Evolutionary conservation across 2,329 filamentous ascomycete species (phyloP).

Genomic region (Didymosphaeria variabile): DNA sequence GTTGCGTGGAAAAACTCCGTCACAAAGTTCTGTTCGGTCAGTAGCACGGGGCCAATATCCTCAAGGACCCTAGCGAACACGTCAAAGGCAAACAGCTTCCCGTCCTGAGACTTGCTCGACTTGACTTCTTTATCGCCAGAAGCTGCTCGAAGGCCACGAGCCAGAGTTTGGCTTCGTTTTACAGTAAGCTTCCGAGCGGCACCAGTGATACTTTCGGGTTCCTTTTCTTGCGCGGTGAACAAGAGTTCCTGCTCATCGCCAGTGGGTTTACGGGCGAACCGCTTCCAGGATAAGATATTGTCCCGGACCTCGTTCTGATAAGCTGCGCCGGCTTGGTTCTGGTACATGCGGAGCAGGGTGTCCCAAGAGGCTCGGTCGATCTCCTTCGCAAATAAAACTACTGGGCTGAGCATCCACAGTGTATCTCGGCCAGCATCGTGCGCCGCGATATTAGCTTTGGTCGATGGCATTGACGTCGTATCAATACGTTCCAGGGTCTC

Average conservation of each 20-base stretch:
- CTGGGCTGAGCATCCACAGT: slow-evolving; percentile 86
- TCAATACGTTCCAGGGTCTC: slow-evolving; percentile 64
- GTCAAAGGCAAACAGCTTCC: slow-evolving; percentile 78
- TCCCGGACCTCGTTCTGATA: slow-evolving; percentile 86
- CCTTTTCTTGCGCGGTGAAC: slow-evolving; percentile 91
- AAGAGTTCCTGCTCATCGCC: slow-evolving; percentile 83
- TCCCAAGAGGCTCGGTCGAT: slow-evolving; percentile 85
- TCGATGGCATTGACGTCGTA: slow-evolving; percentile 55
- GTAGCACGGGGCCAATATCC: slow-evolving; percentile 82
- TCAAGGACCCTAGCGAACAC: slow-evolving; percentile 82
- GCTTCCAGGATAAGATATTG: slow-evolving; percentile 80
- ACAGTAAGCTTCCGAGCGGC: slow-evolving; percentile 91
- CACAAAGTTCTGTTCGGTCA: slow-evolving; percentile 96
- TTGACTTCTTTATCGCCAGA: slow-evolving; percentile 68
- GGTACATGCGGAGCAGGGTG: slow-evolving; percentile 79
- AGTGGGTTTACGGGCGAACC: slow-evolving; percentile 75
- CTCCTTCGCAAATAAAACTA: slow-evolving; percentile 89
- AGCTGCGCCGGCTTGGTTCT: slow-evolving; percentile 75
- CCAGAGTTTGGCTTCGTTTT: slow-evolving; percentile 89
- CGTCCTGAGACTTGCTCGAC: slow-evolving; percentile 68
- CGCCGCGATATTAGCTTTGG: slow-evolving; percentile 72
- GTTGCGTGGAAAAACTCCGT: slow-evolving; percentile 96
- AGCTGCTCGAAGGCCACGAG: slow-evolving; percentile 74
- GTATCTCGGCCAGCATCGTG: slow-evolving; percentile 76
- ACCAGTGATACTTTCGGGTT: slow-evolving; percentile 72